Evolutionary conservation across 768 basidiomycete species (phyloP).

Genomic region (Termitomyces sp.): DNA sequence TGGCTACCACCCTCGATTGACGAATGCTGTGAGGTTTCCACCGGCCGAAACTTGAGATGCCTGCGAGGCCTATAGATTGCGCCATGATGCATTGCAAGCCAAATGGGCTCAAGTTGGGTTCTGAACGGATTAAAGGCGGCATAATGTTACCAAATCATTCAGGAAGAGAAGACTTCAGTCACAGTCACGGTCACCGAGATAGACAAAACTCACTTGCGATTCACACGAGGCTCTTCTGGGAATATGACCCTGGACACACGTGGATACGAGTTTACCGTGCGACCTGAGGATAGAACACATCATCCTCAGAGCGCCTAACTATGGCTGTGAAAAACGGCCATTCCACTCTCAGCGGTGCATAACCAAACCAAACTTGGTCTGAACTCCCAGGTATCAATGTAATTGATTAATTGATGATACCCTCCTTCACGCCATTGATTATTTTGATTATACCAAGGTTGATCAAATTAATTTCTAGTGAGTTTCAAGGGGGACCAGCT

Average conservation of each 20-base stretch:
- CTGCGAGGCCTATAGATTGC: not conserved
- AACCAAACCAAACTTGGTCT: not conserved
- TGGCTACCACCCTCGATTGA: not conserved
- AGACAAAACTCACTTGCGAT: not conserved
- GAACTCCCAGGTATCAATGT: not conserved
- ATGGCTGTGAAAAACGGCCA: not conserved
- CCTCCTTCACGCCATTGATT: not conserved
- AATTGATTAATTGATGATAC: not conserved
- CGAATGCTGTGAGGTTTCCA: constrained; percentile 1
- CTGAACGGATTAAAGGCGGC: not conserved
- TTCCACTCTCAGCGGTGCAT: not conserved
- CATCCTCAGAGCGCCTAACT: not conserved
- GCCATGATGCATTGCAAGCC: not conserved
- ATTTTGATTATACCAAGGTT: not conserved
- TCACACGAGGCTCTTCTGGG: not conserved
- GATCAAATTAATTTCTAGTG: not conserved
- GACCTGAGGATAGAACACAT: not conserved
- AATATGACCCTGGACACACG: not conserved
- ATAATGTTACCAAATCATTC: not conserved
- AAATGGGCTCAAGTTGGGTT: not conserved
- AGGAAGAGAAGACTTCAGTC: not conserved
- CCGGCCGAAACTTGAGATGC: not conserved
- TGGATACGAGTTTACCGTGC: not conserved
- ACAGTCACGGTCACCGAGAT: not conserved
- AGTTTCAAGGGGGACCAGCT: not conserved